phyloP scores from a whole-genome alignment of 306 rosid species.

The Vigna angularis region DNA sequence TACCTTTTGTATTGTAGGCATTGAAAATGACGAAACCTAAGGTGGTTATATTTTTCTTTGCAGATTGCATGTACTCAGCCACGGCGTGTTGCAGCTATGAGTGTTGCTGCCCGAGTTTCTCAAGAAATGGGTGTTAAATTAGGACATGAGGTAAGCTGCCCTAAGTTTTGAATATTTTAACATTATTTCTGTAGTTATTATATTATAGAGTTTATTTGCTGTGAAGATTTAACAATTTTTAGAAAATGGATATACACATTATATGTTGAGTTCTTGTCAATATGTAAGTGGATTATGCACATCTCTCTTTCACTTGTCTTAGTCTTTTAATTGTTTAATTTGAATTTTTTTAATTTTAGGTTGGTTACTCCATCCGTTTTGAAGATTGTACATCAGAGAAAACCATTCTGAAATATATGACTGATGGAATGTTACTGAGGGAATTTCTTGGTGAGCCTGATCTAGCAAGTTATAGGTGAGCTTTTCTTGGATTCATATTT shows the following conservation, averaged over 20 bases:
- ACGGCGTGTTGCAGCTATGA: constrained; percentile 98
- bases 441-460: constrained; percentile 98
- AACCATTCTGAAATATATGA: constrained; percentile 94
- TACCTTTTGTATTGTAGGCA: not conserved
- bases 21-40: constrained; percentile 20
- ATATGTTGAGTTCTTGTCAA: constrained; percentile 5
- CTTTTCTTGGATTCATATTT: constrained; percentile 31
- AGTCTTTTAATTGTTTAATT: constrained; percentile 33
- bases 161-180: constrained; percentile 17
- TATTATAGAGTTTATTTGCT: not conserved
- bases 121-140: constrained; percentile 97
- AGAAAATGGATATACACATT: constrained; percentile 15
- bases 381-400: constrained; percentile 98
- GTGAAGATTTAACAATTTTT: not conserved
- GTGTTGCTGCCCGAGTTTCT: constrained; percentile 98
- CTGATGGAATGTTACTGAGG: constrained; percentile 96
- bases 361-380: constrained; percentile 96
- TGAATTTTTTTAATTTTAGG: constrained; percentile 56
- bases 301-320: not conserved
- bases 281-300: constrained; percentile 17
- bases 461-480: constrained; percentile 89
- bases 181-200: constrained; percentile 32
- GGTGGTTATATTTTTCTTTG: constrained; percentile 18
- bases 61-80: constrained; percentile 99
- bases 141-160: constrained; percentile 81